Conservation (phyloP, 495 filamentous ascomycete species). For the Talaromyces proteolyticus region DNA sequence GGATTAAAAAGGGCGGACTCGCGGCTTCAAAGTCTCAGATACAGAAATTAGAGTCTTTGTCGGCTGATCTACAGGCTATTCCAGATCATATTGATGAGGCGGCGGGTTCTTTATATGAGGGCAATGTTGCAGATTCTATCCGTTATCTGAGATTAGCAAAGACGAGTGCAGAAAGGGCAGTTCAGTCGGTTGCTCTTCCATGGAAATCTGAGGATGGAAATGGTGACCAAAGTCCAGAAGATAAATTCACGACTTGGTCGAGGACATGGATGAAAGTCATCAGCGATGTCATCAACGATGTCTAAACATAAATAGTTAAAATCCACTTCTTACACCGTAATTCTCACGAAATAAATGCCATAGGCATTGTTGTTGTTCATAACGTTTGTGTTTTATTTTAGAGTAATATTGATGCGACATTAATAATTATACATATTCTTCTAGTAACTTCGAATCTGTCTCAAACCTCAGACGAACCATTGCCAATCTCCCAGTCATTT, state of each 20-base stretch:
- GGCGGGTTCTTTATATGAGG: constrained; percentile 43
- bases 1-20: constrained; percentile 24
- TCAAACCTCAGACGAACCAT: constrained; percentile 12
- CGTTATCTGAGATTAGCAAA: constrained; percentile 22
- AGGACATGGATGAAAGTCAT: constrained; percentile 44
- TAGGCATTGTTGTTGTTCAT: too few relatives aligned
- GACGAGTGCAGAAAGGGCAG: constrained; percentile 20
- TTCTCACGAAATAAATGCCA: too few relatives aligned
- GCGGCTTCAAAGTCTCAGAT: constrained; percentile 8
- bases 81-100: constrained; percentile 41
- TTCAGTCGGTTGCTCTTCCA: constrained; percentile 18
- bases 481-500: constrained; percentile 27
- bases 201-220: constrained; percentile 13
- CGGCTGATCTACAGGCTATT: constrained; percentile 28
- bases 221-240: constrained; percentile 13
- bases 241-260: constrained; percentile 44
- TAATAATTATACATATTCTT: too few relatives aligned
- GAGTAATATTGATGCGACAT: too few relatives aligned
- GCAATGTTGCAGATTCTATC: constrained; percentile 20
- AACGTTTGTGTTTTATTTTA: too few relatives aligned
- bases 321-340: neutral
- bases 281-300: constrained; percentile 24
- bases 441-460: too few relatives aligned
- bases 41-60: constrained; percentile 23
- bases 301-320: neutral